Percentiles rank a stretch among this genome's conserved stretches.
Evolutionary conservation across 768 basidiomycete species (phyloP).

Genomic region (Naganishia kalamii): DNA sequence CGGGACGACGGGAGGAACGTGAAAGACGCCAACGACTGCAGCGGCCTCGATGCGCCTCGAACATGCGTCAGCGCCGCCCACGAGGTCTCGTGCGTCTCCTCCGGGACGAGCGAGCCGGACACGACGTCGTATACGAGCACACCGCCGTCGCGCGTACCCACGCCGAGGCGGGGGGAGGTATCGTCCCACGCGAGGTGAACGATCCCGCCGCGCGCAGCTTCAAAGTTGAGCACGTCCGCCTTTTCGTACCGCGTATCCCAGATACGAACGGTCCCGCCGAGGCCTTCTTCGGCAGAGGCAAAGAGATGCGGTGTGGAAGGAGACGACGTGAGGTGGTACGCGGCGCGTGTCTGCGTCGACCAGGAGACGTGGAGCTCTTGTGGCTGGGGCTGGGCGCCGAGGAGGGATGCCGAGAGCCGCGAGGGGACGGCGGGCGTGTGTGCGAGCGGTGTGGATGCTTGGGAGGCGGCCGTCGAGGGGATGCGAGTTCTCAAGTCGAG

Average conservation of each 20-base stretch:
- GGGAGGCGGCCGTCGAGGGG: not conserved
- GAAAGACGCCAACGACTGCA: slow-evolving; percentile 34
- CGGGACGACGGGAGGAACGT: slow-evolving; percentile 26
- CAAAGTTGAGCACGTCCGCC: slow-evolving; percentile 35
- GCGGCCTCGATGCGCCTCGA: slow-evolving; percentile 30
- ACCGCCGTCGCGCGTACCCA: slow-evolving; percentile 40
- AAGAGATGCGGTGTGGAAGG: slow-evolving; percentile 29
- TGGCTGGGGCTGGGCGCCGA: slow-evolving; percentile 16
- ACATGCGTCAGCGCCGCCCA: slow-evolving; percentile 16
- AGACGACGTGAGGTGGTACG: slow-evolving; percentile 34
- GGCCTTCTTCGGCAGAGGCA: slow-evolving; percentile 36
- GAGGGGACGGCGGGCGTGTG: slow-evolving; percentile 34
- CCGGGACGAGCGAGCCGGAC: slow-evolving; percentile 22
- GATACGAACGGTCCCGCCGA: slow-evolving; percentile 32
- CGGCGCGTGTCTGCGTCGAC: slow-evolving; percentile 26
- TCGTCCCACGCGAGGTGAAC: slow-evolving; percentile 32
- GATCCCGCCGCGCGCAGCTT: slow-evolving; percentile 29
- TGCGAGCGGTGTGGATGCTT: slow-evolving; percentile 14
- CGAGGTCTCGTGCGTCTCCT: not conserved
- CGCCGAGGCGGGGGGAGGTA: slow-evolving; percentile 23
- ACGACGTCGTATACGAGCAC: slow-evolving; percentile 40
- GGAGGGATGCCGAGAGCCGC: slow-evolving; percentile 28
- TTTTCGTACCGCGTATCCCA: slow-evolving; percentile 36
- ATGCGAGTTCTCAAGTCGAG: slow-evolving; percentile 18
- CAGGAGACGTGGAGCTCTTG: not conserved